Conservation (phyloP, 2,329 filamentous ascomycete genomes). For the Cordyceps cateniannulata region DNA sequence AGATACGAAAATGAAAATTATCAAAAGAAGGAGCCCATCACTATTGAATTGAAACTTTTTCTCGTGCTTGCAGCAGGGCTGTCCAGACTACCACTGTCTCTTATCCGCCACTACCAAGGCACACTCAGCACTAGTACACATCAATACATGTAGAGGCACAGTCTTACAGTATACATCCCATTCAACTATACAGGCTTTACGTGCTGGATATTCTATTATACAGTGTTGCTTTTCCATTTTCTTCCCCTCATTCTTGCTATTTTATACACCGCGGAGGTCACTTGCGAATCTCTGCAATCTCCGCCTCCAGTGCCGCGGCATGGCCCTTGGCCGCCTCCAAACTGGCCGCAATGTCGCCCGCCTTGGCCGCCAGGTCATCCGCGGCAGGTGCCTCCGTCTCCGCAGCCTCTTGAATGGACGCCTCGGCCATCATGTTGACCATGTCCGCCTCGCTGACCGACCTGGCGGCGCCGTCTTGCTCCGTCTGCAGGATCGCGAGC, state of each 20-base stretch:
- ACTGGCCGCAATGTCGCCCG: slow-evolving; percentile 14
- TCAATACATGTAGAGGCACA: neutral
- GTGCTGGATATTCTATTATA: slow-evolving; percentile 8
- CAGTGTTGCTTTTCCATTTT: neutral
- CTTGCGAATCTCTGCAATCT: slow-evolving; percentile 3
- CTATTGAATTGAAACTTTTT: too few species aligned
- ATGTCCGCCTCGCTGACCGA: slow-evolving; percentile 31
- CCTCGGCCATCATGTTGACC: slow-evolving; percentile 25
- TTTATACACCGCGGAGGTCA: neutral
- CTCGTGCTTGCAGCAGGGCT: too few species aligned
- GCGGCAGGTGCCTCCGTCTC: neutral
- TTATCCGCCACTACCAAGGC: neutral
- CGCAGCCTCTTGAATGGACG: slow-evolving; percentile 5
- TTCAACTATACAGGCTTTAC: slow-evolving; percentile 5
- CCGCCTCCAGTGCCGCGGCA: slow-evolving; percentile 1
- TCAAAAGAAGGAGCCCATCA: too few species aligned
- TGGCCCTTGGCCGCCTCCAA: neutral
- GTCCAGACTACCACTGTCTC: too few species aligned
- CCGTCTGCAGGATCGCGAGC: slow-evolving; percentile 25
- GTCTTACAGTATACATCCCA: neutral
- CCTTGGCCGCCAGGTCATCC: neutral
- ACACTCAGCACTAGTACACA: neutral
- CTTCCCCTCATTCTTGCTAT: neutral
- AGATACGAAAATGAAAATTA: too few species aligned
- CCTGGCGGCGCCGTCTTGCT: slow-evolving; percentile 21